phyloP scores from a whole-genome alignment of 2,329 filamentous ascomycete species.

The Bipolaris cookei region DNA sequence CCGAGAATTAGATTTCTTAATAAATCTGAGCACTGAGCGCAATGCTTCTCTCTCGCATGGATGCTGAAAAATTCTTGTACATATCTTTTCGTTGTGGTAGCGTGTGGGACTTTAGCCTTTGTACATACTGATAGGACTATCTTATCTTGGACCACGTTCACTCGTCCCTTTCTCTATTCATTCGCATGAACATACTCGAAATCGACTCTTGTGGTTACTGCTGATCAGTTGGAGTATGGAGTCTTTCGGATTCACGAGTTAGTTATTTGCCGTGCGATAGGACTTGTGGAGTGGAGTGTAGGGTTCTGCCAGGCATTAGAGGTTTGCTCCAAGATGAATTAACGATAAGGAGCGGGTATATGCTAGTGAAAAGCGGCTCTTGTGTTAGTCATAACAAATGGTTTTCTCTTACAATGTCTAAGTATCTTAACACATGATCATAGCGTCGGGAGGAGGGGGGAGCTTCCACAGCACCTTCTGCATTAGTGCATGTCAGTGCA shows the following conservation, averaged over 20 bases:
- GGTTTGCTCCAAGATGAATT: too few relatives aligned
- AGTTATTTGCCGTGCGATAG: too few relatives aligned
- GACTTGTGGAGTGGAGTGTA: too few relatives aligned
- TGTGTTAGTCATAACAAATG: too few relatives aligned
- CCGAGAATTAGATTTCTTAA: slow-evolving; percentile 22
- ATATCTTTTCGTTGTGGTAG: not conserved
- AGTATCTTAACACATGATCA: not conserved
- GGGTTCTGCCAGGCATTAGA: too few relatives aligned
- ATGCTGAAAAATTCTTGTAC: not conserved
- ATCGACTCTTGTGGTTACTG: too few relatives aligned
- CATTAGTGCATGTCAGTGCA: slow-evolving; percentile 6
- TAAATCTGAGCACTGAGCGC: not conserved
- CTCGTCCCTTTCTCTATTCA: too few relatives aligned
- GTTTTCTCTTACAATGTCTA: slow-evolving; percentile 15
- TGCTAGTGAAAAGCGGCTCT: too few relatives aligned
- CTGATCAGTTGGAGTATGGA: too few relatives aligned
- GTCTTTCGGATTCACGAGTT: too few relatives aligned
- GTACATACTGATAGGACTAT: not conserved
- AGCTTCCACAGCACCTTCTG: slow-evolving; percentile 11
- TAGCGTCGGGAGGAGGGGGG: slow-evolving; percentile 52
- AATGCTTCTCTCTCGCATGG: not conserved
- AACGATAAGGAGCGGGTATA: too few relatives aligned
- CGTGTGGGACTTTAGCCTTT: not conserved
- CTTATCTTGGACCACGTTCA: not conserved
- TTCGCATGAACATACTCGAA: too few relatives aligned